A percentile compares a stretch with the other conserved stretches of the same genome.
These are phyloP conservation scores for Brassica carinata DNA, from an alignment of 345 rosid genomes.

Conservation along the genomic window DNA sequence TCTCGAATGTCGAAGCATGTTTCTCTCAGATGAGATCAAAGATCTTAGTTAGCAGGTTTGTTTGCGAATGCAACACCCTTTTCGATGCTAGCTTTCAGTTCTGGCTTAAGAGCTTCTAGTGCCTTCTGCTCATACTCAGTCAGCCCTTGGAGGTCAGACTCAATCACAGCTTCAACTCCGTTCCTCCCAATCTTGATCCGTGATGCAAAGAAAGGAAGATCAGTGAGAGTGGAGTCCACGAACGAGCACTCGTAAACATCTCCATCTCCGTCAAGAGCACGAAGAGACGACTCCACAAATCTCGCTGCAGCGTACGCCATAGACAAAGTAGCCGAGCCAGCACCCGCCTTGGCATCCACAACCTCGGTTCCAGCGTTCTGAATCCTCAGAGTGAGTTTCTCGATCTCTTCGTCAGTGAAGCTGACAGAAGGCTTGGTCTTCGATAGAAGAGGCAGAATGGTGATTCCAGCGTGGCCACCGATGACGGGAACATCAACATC, in stretches of 20 bases:
- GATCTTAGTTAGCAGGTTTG: conserved; percentile 56
- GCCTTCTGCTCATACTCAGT: conserved; percentile 82
- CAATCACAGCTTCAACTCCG: conserved; percentile 78
- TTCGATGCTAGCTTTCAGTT: conserved; percentile 81
- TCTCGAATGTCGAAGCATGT: conserved; percentile 15
- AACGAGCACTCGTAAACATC: conserved; percentile 86
- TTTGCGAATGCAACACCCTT: conserved; percentile 79
- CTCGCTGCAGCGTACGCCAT: conserved; percentile 99
- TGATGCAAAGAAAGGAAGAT: conserved; percentile 89
- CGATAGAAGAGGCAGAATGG: conserved; percentile 85
- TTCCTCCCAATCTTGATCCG: conserved; percentile 81
- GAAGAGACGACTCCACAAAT: conserved; percentile 94
- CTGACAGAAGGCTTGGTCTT: conserved; percentile 72
- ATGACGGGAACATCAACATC: conserved; percentile 93
- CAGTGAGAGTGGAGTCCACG: conserved; percentile 75
- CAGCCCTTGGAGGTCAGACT: conserved; percentile 70
- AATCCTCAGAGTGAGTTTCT: conserved; percentile 76
- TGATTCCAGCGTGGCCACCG: conserved; percentile 96
- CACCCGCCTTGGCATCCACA: conserved; percentile 96
- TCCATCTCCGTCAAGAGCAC: conserved; percentile 87
- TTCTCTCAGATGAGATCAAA: background rate
- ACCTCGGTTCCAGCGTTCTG: conserved; percentile 97
- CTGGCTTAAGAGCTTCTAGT: conserved; percentile 76
- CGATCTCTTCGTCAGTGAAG: conserved; percentile 74
- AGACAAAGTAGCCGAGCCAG: conserved; percentile 94